These are phyloP conservation scores for Begonia fuchsioides DNA, from an alignment of 306 rosid genomes.

Conservation along the genomic window DNA sequence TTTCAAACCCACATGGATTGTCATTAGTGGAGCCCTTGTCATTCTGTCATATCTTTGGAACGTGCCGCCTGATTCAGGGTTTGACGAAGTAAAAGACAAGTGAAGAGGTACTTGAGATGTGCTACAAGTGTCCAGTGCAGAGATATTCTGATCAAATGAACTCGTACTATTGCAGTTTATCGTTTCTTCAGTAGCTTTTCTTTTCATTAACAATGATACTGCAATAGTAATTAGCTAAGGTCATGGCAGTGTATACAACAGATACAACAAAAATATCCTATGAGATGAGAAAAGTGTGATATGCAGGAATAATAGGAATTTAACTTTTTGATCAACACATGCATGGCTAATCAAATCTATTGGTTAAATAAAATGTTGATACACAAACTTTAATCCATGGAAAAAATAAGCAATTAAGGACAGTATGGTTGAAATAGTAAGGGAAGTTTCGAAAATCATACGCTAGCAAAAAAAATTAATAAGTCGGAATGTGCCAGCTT, in stretches of 20 bases:
- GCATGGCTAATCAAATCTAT: too few species aligned
- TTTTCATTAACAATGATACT: conserved; percentile 65
- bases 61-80: conserved; percentile 24
- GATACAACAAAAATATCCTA: too few species aligned
- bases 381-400: too few species aligned
- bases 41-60: conserved; percentile 12
- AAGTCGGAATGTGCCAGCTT: too few species aligned
- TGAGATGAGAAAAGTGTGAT: too few species aligned
- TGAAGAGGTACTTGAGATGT: conserved; percentile 7
- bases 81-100: conserved; percentile 21
- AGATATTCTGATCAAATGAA: conserved; percentile 7
- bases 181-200: conserved; percentile 29
- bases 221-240: conserved; percentile 21
- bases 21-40: conserved; percentile 15
- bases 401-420: too few species aligned
- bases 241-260: not conserved
- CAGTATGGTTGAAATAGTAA: too few species aligned
- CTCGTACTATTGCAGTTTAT: conserved; percentile 10
- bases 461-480: too few species aligned
- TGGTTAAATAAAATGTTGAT: too few species aligned
- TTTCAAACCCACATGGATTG: conserved; percentile 8
- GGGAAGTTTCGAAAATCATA: too few species aligned
- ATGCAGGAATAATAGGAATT: too few species aligned
- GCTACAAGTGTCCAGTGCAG: conserved; percentile 12
- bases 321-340: too few species aligned